phyloP scores from a whole-genome alignment of 768 basidiomycete species.

The Amanita rubescens region DNA sequence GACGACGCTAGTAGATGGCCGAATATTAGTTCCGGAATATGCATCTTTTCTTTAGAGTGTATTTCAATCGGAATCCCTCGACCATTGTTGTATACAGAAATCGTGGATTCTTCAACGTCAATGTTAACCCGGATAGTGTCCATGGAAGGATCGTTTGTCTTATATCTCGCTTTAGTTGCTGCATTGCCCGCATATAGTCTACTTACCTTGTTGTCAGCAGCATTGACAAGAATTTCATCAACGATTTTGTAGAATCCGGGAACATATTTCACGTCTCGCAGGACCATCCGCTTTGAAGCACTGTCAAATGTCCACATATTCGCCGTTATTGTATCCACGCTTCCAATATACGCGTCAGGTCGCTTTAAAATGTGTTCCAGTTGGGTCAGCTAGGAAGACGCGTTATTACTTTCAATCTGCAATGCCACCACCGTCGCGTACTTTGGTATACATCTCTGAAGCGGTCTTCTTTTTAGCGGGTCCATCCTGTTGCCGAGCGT shows the following conservation, averaged over 20 bases:
- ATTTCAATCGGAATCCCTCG: constrained; percentile 96
- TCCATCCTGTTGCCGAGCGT: constrained; percentile 17
- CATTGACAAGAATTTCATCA: constrained; percentile 98
- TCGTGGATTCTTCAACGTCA: constrained; percentile 73
- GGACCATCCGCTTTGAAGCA: constrained; percentile 74
- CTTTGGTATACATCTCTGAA: constrained; percentile 88
- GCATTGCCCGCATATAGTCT: neutral
- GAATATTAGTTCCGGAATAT: constrained; percentile 96
- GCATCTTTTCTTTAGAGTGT: constrained; percentile 87
- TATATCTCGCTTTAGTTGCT: neutral
- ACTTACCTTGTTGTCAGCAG: constrained; percentile 95
- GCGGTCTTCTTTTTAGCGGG: constrained; percentile 75
- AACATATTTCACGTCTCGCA: constrained; percentile 81
- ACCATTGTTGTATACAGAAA: constrained; percentile 95
- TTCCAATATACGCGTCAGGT: constrained; percentile 95
- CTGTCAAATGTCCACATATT: constrained; percentile 92
- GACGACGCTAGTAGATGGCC: constrained; percentile 91
- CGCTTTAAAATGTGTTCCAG: constrained; percentile 90
- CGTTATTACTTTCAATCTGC: neutral
- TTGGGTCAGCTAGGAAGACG: constrained; percentile 67
- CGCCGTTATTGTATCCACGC: constrained; percentile 82
- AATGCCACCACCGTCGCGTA: constrained; percentile 24
- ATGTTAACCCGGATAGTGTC: constrained; percentile 85
- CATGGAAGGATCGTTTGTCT: constrained; percentile 94
- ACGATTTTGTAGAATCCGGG: constrained; percentile 99